phyloP scores from a whole-genome alignment of 2,329 filamentous ascomycete species.

The Penicillium vulpinum region DNA sequence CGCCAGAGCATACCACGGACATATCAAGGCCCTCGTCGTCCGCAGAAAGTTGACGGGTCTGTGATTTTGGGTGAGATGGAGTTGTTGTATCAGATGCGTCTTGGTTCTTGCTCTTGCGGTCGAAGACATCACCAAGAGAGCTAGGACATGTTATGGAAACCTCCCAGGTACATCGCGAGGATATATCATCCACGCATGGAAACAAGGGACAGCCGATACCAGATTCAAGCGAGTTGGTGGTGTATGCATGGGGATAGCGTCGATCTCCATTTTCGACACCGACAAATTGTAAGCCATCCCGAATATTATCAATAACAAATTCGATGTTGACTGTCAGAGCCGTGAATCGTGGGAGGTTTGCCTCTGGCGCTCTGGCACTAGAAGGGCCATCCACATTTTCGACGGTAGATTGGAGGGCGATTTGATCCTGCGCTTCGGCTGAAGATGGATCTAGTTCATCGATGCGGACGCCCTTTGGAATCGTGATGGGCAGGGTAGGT shows the following conservation, averaged over 20 bases:
- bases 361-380: slow-evolving; percentile 38
- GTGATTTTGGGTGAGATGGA: slow-evolving; percentile 26
- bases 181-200: slow-evolving; percentile 85
- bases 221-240: slow-evolving; percentile 74
- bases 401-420: slow-evolving; percentile 42
- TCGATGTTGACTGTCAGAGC: slow-evolving; percentile 69
- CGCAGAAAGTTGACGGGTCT: slow-evolving; percentile 54
- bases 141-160: slow-evolving; percentile 82
- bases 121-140: slow-evolving; percentile 75
- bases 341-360: slow-evolving; percentile 52
- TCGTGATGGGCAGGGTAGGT: slow-evolving; percentile 58
- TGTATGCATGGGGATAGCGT: slow-evolving; percentile 89
- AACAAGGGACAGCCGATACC: slow-evolving; percentile 85
- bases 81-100: slow-evolving; percentile 23
- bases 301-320: slow-evolving; percentile 71
- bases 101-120: slow-evolving; percentile 35
- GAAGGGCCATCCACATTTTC: slow-evolving; percentile 41
- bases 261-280: slow-evolving; percentile 76
- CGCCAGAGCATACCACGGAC: slow-evolving; percentile 86
- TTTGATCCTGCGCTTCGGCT: slow-evolving; percentile 49
- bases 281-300: slow-evolving; percentile 90
- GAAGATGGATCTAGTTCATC: slow-evolving; percentile 59
- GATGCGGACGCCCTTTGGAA: slow-evolving; percentile 63
- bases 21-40: slow-evolving; percentile 88
- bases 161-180: slow-evolving; percentile 80